Conservation (phyloP, 129 eudicot species). For the Flaveria trinervia region DNA sequence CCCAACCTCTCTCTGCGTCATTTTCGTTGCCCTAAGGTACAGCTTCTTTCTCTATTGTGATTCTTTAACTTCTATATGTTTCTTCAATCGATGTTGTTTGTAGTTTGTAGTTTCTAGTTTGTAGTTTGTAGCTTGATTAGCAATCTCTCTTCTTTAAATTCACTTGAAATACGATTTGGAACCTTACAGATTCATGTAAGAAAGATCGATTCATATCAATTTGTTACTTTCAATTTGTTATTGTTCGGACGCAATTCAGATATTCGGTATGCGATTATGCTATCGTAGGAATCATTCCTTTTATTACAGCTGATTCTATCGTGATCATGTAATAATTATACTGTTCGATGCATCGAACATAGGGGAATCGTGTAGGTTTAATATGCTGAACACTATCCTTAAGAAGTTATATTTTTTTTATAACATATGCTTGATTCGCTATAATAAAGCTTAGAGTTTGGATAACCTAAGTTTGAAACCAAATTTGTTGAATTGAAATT, state of each 20-base stretch:
- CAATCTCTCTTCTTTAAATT: not conserved
- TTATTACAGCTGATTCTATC: not conserved
- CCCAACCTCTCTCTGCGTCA: not conserved
- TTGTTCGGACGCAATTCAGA: not conserved
- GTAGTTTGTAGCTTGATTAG: not conserved
- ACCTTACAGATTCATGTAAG: not conserved
- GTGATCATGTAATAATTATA: not conserved
- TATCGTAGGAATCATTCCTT: not conserved
- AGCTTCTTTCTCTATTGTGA: not conserved
- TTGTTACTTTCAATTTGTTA: not conserved
- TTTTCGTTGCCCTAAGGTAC: slow-evolving; percentile 19
- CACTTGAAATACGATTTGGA: not conserved
- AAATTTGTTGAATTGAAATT: too few relatives aligned
- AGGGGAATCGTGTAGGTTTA: too few relatives aligned
- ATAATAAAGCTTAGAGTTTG: too few relatives aligned
- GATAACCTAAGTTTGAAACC: too few relatives aligned
- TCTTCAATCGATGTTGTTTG: not conserved
- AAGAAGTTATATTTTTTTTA: too few relatives aligned
- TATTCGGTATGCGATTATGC: not conserved
- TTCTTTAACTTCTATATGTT: not conserved
- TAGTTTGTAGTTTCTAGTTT: not conserved
- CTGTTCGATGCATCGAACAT: too few relatives aligned
- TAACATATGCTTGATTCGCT: too few relatives aligned
- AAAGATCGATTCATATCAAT: not conserved
- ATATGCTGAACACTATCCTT: too few relatives aligned